These are phyloP conservation scores for Articulospora tetracladia DNA, from an alignment of 495 filamentous ascomycete genomes.

Conservation along the genomic window DNA sequence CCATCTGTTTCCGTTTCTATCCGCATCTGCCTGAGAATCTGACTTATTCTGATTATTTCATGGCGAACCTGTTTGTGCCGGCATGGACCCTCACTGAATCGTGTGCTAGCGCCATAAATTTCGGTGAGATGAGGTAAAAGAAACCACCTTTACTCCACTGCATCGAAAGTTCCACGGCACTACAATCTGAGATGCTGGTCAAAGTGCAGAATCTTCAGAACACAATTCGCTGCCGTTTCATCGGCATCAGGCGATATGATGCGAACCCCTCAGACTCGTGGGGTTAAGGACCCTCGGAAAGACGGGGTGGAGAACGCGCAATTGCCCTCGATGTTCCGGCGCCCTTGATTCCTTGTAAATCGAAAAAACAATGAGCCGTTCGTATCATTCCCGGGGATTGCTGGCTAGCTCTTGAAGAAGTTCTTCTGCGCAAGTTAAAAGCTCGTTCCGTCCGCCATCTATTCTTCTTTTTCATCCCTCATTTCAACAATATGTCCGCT, in stretches of 20 bases:
- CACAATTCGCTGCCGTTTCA: background rate
- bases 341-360: background rate
- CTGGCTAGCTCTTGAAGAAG: background rate
- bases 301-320: background rate
- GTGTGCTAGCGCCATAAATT: background rate
- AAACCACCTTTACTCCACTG: background rate
- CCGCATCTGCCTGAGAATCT: background rate
- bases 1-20: background rate
- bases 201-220: background rate
- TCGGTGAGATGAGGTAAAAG: conserved; percentile 1
- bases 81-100: background rate
- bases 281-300: background rate
- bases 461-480: background rate
- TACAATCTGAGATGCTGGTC: background rate
- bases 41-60: background rate
- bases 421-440: no score
- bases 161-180: background rate
- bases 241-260: background rate
- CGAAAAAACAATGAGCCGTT: background rate
- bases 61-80: background rate
- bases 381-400: background rate
- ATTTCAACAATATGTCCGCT: background rate
- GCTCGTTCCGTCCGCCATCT: no score
- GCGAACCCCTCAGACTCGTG: background rate
- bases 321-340: background rate